phyloP scores from a whole-genome alignment of 176 grass and related monocot species.

The Neostapfia colusana region DNA sequence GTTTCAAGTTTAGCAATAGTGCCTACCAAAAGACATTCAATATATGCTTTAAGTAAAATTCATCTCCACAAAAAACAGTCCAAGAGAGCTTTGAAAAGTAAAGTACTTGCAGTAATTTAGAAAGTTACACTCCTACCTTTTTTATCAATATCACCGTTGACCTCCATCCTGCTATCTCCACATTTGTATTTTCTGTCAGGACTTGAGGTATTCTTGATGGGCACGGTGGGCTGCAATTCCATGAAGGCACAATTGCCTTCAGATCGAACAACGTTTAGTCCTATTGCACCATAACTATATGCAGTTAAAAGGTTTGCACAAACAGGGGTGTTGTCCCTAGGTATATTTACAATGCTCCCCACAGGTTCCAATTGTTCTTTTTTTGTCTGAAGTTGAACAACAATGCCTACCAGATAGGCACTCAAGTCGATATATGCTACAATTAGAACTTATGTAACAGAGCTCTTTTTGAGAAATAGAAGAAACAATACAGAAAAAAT shows the following conservation, averaged over 20 bases:
- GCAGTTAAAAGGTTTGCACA: neutral
- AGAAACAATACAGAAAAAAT: neutral
- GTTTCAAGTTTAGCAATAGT: conserved; percentile 22
- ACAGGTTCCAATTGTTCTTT: conserved; percentile 24
- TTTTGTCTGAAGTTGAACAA: conserved; percentile 31
- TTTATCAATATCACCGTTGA: neutral
- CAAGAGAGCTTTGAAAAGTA: neutral
- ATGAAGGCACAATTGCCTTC: conserved; percentile 16
- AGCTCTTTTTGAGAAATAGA: neutral
- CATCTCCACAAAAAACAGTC: conserved; percentile 18
- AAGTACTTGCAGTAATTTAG: conserved; percentile 5
- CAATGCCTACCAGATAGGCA: conserved; percentile 23
- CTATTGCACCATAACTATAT: conserved; percentile 4
- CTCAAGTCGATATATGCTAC: neutral
- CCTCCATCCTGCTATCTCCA: conserved; percentile 4
- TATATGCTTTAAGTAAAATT: neutral
- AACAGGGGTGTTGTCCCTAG: neutral
- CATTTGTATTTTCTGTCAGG: conserved; percentile 24
- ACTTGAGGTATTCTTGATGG: neutral
- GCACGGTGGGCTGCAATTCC: neutral
- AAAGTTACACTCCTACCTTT: conserved; percentile 32
- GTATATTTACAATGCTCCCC: conserved; percentile 8
- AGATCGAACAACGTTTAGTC: conserved; percentile 20
- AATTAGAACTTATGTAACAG: neutral
- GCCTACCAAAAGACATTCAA: conserved; percentile 35